Conservation (phyloP, 257 asterid genomes). For the Lithospermum erythrorhizon region DNA sequence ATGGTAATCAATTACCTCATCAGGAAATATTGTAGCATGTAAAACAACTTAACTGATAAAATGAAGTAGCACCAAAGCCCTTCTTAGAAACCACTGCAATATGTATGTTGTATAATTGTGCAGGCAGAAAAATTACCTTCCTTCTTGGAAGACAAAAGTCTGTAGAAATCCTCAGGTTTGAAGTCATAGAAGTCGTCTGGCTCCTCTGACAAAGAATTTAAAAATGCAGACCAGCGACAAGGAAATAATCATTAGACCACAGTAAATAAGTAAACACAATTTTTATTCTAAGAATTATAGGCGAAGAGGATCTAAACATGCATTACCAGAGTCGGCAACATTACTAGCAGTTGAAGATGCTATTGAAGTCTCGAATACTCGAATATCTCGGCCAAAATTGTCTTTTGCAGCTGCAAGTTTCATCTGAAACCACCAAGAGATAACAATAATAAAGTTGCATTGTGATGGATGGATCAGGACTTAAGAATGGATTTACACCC, state of each 20-base stretch:
- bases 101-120: background rate
- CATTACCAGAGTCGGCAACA: slow-evolving; percentile 42
- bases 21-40: background rate
- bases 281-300: background rate
- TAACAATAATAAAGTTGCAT: background rate
- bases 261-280: background rate
- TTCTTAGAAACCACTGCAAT: background rate
- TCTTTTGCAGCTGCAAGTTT: slow-evolving; percentile 82
- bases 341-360: slow-evolving; percentile 39
- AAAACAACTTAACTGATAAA: background rate
- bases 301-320: slow-evolving; percentile 1
- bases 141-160: slow-evolving; percentile 61
- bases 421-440: slow-evolving; percentile 25
- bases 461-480: no score
- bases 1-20: background rate
- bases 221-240: background rate
- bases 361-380: slow-evolving; percentile 60
- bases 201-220: slow-evolving; percentile 37
- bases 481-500: no score
- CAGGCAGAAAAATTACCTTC: slow-evolving; percentile 44
- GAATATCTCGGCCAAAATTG: slow-evolving; percentile 65
- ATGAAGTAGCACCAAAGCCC: background rate
- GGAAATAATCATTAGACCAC: background rate
- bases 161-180: slow-evolving; percentile 77
- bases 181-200: slow-evolving; percentile 84